These are phyloP conservation scores for Ulota crispa DNA, from an alignment of 225 moss, liverwort and hornwort species.

Conservation along the genomic window DNA sequence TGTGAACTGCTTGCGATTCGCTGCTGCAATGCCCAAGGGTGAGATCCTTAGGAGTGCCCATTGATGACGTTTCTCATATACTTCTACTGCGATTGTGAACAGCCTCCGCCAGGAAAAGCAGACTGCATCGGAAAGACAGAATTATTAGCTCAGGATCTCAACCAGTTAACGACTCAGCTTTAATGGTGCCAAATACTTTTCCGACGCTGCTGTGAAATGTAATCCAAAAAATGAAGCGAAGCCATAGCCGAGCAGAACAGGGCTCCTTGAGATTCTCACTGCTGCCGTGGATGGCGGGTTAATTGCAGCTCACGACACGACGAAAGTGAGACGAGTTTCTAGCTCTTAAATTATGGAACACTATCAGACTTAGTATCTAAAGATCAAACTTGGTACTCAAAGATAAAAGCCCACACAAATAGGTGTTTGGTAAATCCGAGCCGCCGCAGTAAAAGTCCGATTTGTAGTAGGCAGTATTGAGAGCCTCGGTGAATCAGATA, in stretches of 20 bases:
- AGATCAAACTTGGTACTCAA: background rate
- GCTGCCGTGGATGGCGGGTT: background rate
- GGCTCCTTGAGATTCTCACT: background rate
- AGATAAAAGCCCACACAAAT: background rate
- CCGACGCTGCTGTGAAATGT: background rate
- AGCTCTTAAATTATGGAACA: background rate
- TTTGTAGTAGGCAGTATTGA: background rate
- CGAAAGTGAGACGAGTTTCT: background rate
- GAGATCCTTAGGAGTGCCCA: constrained; percentile 83
- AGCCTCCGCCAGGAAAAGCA: constrained; percentile 15
- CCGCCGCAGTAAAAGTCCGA: background rate
- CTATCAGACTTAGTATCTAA: background rate
- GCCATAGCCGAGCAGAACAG: constrained; percentile 2
- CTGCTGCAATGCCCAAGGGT: constrained; percentile 54
- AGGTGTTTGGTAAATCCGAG: background rate
- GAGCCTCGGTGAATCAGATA: background rate
- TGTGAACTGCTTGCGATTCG: constrained; percentile 14
- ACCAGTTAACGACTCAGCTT: background rate
- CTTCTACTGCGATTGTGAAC: background rate
- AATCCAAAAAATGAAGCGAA: background rate
- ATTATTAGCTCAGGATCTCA: background rate
- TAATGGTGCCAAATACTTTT: background rate
- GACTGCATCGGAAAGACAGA: background rate
- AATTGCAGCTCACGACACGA: background rate
- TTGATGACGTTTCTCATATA: constrained; percentile 37